Percentiles rank a stretch among this genome's conserved stretches.
Conservation (phyloP, 257 asterid species). For the Cynanchum wilfordii region DNA sequence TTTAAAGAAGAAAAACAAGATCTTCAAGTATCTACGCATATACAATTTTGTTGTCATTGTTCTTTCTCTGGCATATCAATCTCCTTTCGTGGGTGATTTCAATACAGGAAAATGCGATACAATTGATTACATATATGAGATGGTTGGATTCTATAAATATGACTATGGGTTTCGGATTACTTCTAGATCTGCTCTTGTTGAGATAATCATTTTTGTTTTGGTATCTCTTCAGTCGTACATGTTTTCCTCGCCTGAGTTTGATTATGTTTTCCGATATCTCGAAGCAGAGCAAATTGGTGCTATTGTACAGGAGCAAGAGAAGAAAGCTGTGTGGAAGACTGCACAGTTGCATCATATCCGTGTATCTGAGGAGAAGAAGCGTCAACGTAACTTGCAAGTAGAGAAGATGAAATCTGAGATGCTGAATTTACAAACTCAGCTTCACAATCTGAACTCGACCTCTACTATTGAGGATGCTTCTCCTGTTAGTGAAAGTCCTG, state of each 20-base stretch:
- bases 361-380: conserved; percentile 82
- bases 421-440: conserved; percentile 93
- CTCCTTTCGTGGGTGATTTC: conserved; percentile 83
- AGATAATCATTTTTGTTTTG: conserved; percentile 80
- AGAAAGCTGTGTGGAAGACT: conserved; percentile 93
- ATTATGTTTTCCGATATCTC: conserved; percentile 97
- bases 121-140: conserved; percentile 80
- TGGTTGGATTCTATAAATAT: conserved; percentile 90
- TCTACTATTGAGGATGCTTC: conserved; percentile 46
- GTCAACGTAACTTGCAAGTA: conserved; percentile 86
- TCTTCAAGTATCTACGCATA: conserved; percentile 75
- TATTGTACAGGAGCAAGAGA: conserved; percentile 92
- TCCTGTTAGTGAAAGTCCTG: conserved; percentile 61
- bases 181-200: conserved; percentile 96
- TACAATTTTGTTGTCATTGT: conserved; percentile 91
- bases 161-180: conserved; percentile 98
- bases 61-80: conserved; percentile 93
- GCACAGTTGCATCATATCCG: conserved; percentile 89
- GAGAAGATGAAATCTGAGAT: conserved; percentile 99
- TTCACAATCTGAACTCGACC: conserved; percentile 62
- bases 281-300: conserved; percentile 99
- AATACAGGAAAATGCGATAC: conserved; percentile 80
- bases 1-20: conserved; percentile 84
- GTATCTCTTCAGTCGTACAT: conserved; percentile 93
- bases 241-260: conserved; percentile 94